A percentile compares a stretch with the other conserved stretches of the same genome.
Conservation (phyloP, 2,329 filamentous ascomycete genomes). For the Pseudogymnoascus sp. region DNA sequence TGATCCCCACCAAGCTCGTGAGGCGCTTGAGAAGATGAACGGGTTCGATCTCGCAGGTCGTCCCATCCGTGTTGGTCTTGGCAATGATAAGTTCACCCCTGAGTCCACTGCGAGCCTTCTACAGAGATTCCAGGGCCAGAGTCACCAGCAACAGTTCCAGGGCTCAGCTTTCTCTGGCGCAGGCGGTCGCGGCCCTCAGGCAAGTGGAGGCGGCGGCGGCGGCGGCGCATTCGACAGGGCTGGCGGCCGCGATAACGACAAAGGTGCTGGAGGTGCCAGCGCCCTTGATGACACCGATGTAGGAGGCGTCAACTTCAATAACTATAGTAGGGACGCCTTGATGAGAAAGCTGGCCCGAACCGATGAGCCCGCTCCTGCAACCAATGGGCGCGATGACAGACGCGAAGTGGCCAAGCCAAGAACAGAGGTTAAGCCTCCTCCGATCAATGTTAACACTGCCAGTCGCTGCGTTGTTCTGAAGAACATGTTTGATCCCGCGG, state of each 20-base stretch:
- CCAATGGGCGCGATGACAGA: slow-evolving; percentile 50
- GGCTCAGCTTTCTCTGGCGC: slow-evolving; percentile 87
- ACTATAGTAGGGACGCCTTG: slow-evolving; percentile 95
- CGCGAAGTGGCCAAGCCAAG: slow-evolving; percentile 69
- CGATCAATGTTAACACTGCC: slow-evolving; percentile 82
- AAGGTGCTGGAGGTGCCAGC: slow-evolving; percentile 78
- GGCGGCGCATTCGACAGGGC: slow-evolving; percentile 76
- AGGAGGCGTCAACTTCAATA: slow-evolving; percentile 97
- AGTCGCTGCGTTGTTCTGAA: slow-evolving; percentile 90
- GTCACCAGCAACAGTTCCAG: slow-evolving; percentile 64
- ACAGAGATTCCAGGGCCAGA: slow-evolving; percentile 82
- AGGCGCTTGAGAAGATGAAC: slow-evolving; percentile 98
- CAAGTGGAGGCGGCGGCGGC: slow-evolving; percentile 50
- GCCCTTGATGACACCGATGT: slow-evolving; percentile 97
- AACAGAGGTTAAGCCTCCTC: slow-evolving; percentile 68
- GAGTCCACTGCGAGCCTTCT: slow-evolving; percentile 90
- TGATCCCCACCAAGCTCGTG: slow-evolving; percentile 82
- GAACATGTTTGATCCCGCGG: slow-evolving; percentile 88
- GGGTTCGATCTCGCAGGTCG: slow-evolving; percentile 96
- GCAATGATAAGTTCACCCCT: slow-evolving; percentile 99
- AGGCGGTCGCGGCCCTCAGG: slow-evolving; percentile 77
- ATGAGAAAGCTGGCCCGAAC: slow-evolving; percentile 98
- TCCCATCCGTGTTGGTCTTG: slow-evolving; percentile 95
- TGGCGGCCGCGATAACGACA: slow-evolving; percentile 80
- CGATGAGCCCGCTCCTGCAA: slow-evolving; percentile 65